phyloP scores from a whole-genome alignment of 2,329 filamentous ascomycete species.

The Kalmusia sp. region DNA sequence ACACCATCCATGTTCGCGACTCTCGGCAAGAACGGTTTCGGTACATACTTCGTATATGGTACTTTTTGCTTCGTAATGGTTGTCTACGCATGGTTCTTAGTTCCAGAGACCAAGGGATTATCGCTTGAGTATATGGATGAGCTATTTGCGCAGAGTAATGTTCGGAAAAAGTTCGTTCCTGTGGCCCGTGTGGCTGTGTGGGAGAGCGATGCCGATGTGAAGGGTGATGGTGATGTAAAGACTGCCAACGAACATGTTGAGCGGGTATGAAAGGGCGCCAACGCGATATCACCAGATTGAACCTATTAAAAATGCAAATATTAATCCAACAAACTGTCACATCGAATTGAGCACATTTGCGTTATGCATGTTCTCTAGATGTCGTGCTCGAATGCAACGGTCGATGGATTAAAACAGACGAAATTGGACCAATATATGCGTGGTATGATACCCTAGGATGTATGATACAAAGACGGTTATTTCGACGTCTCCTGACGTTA shows the following conservation, averaged over 20 bases:
- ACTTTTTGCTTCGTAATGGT: conserved; percentile 71
- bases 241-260: background rate
- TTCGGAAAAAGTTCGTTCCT: background rate
- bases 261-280: background rate
- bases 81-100: conserved; percentile 69
- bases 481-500: too few species aligned
- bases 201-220: background rate
- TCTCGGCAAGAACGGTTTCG: conserved; percentile 57
- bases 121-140: conserved; percentile 71
- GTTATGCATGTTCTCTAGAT: too few species aligned
- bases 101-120: conserved; percentile 74
- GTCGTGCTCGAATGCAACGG: too few species aligned
- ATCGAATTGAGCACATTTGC: too few species aligned
- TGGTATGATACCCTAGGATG: too few species aligned
- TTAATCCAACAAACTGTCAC: too few species aligned
- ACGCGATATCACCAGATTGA: background rate
- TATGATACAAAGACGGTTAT: too few species aligned
- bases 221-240: background rate
- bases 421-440: too few species aligned
- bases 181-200: background rate
- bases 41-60: conserved; percentile 73
- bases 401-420: too few species aligned
- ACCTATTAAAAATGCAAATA: background rate
- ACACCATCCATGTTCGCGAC: conserved; percentile 72
- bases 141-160: conserved; percentile 55